Conservation (phyloP, 106 monocot species). For the Alisma plantagoaquatica region DNA sequence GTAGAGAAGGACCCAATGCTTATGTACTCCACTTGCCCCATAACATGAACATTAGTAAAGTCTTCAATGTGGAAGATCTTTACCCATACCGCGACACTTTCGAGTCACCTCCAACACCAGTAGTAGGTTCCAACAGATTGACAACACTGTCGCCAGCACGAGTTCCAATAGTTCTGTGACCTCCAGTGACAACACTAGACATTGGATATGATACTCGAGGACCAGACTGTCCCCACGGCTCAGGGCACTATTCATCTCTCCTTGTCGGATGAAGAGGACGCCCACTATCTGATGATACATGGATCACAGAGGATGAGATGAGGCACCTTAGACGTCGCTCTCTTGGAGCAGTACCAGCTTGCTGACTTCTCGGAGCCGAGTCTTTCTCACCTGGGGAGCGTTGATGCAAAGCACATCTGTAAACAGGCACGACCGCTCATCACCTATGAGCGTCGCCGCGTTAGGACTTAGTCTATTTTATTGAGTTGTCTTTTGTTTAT, state of each 20-base stretch:
- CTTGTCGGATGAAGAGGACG: background rate
- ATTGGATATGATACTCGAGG: background rate
- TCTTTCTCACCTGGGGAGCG: background rate
- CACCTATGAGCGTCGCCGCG: too few relatives aligned
- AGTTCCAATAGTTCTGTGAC: background rate
- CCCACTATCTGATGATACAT: background rate
- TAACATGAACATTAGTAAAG: background rate
- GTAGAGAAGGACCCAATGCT: background rate
- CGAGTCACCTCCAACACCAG: background rate
- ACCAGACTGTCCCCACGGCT: background rate
- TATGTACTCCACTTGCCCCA: background rate
- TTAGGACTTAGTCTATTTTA: too few relatives aligned
- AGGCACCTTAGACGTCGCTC: background rate
- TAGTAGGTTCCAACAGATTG: background rate
- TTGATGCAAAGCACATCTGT: too few relatives aligned
- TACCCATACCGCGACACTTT: too few relatives aligned
- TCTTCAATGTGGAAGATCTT: background rate
- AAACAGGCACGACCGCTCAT: too few relatives aligned
- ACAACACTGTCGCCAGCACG: background rate
- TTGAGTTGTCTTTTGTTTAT: too few relatives aligned
- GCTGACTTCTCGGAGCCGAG: background rate
- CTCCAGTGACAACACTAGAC: background rate
- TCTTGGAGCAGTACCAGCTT: constrained; percentile 1
- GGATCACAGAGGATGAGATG: background rate
- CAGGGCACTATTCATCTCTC: background rate